phyloP scores from a whole-genome alignment of 2,329 filamentous ascomycete genomes.

The Cytospora leucostoma region DNA sequence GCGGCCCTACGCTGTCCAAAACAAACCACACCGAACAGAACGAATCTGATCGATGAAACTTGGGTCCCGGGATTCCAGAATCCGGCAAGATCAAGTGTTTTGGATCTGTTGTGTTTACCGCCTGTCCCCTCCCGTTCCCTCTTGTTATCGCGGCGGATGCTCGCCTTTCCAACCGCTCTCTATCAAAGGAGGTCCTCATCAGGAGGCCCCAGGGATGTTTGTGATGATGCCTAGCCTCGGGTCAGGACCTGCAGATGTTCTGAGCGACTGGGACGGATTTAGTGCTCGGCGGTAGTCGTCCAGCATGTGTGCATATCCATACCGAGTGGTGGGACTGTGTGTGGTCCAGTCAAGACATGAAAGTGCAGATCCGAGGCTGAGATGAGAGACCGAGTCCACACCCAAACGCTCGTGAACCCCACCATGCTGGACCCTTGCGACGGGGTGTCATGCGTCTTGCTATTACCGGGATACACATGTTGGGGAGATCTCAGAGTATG shows the following conservation, averaged over 20 bases:
- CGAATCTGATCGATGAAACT: slow-evolving; percentile 24
- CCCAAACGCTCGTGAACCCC: slow-evolving; percentile 18
- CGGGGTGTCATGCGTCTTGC: slow-evolving; percentile 19
- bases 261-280: slow-evolving; percentile 12
- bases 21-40: slow-evolving; percentile 26
- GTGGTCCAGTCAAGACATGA: slow-evolving; percentile 6
- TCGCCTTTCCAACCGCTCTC: slow-evolving; percentile 22
- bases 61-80: slow-evolving; percentile 9
- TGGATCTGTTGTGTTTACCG: slow-evolving; percentile 29
- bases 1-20: slow-evolving; percentile 16
- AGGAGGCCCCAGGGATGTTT: not conserved
- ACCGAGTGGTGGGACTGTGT: slow-evolving; percentile 18
- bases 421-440: slow-evolving; percentile 19
- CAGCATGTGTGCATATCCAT: not conserved
- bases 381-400: slow-evolving; percentile 21
- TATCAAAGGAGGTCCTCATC: not conserved
- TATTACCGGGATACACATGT: slow-evolving; percentile 24
- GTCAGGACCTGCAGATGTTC: slow-evolving; percentile 10
- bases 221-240: slow-evolving; percentile 11
- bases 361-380: slow-evolving; percentile 12
- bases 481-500: slow-evolving; percentile 25
- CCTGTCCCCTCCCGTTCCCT: slow-evolving; percentile 20
- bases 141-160: slow-evolving; percentile 19
- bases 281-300: slow-evolving; percentile 18
- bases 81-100: slow-evolving; percentile 23